Evolutionary conservation across 2,329 filamentous ascomycete species (phyloP).

Genomic region (Fusarium tricinctum): DNA sequence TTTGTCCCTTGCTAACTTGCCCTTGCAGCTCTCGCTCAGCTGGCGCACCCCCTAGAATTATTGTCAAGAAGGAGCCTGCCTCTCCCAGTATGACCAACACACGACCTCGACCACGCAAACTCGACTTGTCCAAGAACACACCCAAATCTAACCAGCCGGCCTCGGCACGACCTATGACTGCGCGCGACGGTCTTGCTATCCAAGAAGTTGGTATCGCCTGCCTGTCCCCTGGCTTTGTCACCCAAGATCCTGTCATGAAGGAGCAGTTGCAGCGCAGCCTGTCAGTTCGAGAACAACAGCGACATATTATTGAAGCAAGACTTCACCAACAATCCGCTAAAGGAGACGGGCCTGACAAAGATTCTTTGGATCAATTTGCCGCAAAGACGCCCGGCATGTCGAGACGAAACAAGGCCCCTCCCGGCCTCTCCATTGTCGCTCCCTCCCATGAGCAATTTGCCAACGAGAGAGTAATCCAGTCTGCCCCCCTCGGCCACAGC

Average conservation of each 20-base stretch:
- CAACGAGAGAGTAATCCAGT: slow-evolving; percentile 95
- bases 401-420: slow-evolving; percentile 83
- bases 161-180: slow-evolving; percentile 81
- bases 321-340: slow-evolving; percentile 89
- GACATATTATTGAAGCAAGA: slow-evolving; percentile 93
- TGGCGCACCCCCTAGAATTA: slow-evolving; percentile 78
- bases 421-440: slow-evolving; percentile 93
- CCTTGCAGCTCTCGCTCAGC: slow-evolving; percentile 37
- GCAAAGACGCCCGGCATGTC: slow-evolving; percentile 81
- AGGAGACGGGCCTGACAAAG: slow-evolving; percentile 76
- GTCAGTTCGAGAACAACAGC: slow-evolving; percentile 92
- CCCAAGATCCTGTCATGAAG: slow-evolving; percentile 95
- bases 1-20: slow-evolving; percentile 29
- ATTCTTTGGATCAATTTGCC: slow-evolving; percentile 63
- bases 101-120: slow-evolving; percentile 80
- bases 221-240: slow-evolving; percentile 94
- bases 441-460: slow-evolving; percentile 93
- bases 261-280: slow-evolving; percentile 95
- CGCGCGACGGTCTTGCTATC: slow-evolving; percentile 83
- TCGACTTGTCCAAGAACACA: slow-evolving; percentile 80
- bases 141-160: slow-evolving; percentile 67
- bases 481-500: slow-evolving; percentile 92
- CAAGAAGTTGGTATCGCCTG: slow-evolving; percentile 95
- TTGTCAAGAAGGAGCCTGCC: slow-evolving; percentile 96
- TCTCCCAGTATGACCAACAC: slow-evolving; percentile 84